phyloP scores from a whole-genome alignment of 2,329 filamentous ascomycete species.

The Talaromyces sp. region DNA sequence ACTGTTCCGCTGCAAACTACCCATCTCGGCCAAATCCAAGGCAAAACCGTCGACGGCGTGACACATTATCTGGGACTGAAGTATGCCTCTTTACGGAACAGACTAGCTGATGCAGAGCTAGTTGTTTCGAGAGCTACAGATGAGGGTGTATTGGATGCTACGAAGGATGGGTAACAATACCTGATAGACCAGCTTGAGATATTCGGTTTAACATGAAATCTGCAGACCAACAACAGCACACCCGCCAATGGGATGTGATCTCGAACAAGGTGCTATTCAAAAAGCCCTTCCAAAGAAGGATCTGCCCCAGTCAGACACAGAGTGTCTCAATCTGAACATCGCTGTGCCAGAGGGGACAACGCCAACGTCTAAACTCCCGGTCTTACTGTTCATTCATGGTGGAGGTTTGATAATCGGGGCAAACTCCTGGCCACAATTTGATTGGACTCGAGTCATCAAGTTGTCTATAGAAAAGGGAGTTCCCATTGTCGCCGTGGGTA shows the following conservation, averaged over 20 bases:
- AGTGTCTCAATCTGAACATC: conserved; percentile 51
- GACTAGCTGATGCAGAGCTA: conserved; percentile 30
- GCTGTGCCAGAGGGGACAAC: conserved; percentile 34
- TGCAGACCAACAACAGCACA: conserved; percentile 36
- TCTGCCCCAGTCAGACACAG: conserved; percentile 38
- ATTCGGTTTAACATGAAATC: neutral
- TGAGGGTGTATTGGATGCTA: conserved; percentile 26
- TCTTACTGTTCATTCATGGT: conserved; percentile 51
- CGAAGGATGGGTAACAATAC: conserved; percentile 28
- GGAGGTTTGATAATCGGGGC: conserved; percentile 48
- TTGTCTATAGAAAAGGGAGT: conserved; percentile 38
- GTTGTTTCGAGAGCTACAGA: conserved; percentile 17
- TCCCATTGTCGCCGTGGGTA: conserved; percentile 44
- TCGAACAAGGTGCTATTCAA: conserved; percentile 48
- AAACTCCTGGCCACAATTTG: conserved; percentile 50
- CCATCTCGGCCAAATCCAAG: conserved; percentile 24
- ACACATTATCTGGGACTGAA: conserved; percentile 33
- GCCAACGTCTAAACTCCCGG: conserved; percentile 37
- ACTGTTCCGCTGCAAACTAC: conserved; percentile 19
- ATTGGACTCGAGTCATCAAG: conserved; percentile 42
- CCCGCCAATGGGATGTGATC: conserved; percentile 36
- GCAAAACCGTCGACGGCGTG: conserved; percentile 21
- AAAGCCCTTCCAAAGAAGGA: conserved; percentile 40
- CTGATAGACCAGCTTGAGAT: neutral
- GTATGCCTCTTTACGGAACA: conserved; percentile 31